Evolutionary conservation across 768 basidiomycete genomes (phyloP), one percentile per base, ranked within the genome.

Genomic region (Rhodotorula toruloides): DNA sequence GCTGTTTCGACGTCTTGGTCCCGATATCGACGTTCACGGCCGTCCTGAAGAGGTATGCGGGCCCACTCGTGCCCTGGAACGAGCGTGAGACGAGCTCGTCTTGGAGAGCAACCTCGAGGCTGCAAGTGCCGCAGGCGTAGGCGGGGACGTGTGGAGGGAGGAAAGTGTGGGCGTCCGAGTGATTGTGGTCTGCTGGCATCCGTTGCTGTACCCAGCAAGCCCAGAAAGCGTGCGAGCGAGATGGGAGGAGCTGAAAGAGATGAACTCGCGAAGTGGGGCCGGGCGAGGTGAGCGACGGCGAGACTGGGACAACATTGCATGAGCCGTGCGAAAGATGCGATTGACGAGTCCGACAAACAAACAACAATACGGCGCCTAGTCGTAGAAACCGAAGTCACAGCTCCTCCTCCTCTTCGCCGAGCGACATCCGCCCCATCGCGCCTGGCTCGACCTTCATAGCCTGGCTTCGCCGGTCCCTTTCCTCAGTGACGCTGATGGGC

Each of bases 41-140:
- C 14, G 34, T 56, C 29, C 67, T 44, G 8, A 64, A 21, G n/a
- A 69, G 40, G 32, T 47, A 53, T 9, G 67, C 67, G 1, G 62
- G 67, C 4, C 67, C 67, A 14, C 29, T 48, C 25, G 34, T 31
- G 8, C 54, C 58, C 27, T 54, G 54, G 31, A 69, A 69, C 22
- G 46, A 17, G 1, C 67, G 22, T 0, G 58, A 60, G 22, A 69
- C 67, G 54, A 69, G 62, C 50, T 69, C 67, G 43, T 69, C 67
- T 9, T 42, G 34, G 34, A 69, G 43, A 2, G 58, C 42, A 25
- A 69, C 34, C n/a, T 64, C 62, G 48, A 69, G 58, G 16, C 62
- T 46, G 50, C 67, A 69, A 19, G 31, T 42, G 1, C 54, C 25
- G 40, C 67, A 69, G 25, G 62, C 54, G 44, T 31, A 58, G 16